Evolutionary conservation across 2,329 filamentous ascomycete genomes (phyloP), one percentile per base, ranked within the genome.

Genomic region (Aspergillus aculeatinus): DNA sequence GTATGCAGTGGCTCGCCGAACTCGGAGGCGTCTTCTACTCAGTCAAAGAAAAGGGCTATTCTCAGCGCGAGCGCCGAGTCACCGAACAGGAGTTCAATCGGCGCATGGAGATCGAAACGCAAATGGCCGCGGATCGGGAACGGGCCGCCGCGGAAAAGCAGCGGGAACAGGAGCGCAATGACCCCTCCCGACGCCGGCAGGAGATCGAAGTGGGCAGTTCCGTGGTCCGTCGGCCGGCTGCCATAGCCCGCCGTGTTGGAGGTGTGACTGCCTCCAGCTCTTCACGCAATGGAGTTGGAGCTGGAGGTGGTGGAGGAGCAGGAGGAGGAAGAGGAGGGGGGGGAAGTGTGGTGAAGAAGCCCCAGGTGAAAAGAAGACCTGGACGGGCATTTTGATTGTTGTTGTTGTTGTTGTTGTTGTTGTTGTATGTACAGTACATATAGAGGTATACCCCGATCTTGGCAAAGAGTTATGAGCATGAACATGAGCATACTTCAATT

Each of bases 31-130:
- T 99, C 0, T 99, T 99, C 76, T 99, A 98, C 77, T 95, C 90
- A 1, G 85, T 99, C 72, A 97, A 96, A 79, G 94, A 98, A 78
- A 99, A 99, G 77, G 95, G 94, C 1, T 99, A 96, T 73, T 96
- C 91, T 14, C 87, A 89, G 12, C 84, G 91, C 27, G 90, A 96
- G 70, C 94, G 92, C 77, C 85, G 91, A 57, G 86, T 96, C 51
- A 94, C 89, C 0, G 94, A 98, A 78, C 89, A 88, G 16, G 94
- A 97, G 74, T 96, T 96, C 74, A 97, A 96, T 72, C 83, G 87
- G 55, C 92, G 90, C 76, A 92, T 96, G 84, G 93, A 97, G 77
- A 93, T 97, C 63, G 93, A 97, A 79, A 83, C 89, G 3, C 87
- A 96, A 77, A 97, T 97, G 90, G 92, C 89, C 0, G 88, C 89